Conservation (phyloP, 208 protist genomes). For the Acanthamoeba sp. region DNA sequence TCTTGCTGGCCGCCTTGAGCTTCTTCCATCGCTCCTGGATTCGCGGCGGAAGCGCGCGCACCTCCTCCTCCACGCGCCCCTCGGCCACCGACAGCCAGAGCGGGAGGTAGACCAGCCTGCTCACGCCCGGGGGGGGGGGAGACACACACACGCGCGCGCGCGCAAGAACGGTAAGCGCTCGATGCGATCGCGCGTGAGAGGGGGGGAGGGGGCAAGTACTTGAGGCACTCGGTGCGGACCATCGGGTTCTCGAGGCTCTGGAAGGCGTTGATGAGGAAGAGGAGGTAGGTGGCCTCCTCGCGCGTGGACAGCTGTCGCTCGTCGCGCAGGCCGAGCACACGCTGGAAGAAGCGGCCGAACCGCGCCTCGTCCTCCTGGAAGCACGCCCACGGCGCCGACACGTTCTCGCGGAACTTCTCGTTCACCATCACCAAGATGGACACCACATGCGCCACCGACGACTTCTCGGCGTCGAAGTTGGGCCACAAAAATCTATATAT, state of each 20-base stretch:
- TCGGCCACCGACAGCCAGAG: not conserved
- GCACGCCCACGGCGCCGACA: constrained; percentile 21
- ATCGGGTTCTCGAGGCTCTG: constrained; percentile 81
- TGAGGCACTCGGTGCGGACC: constrained; percentile 77
- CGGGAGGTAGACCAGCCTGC: constrained; percentile 31
- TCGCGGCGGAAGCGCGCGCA: not conserved
- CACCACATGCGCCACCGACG: constrained; percentile 52
- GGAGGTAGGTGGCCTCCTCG: constrained; percentile 53
- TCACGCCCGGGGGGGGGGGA: too few relatives aligned
- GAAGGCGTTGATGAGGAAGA: constrained; percentile 84
- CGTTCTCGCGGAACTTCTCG: constrained; percentile 79
- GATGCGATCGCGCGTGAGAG: not conserved
- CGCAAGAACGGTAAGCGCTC: too few relatives aligned
- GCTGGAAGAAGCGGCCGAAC: constrained; percentile 79
- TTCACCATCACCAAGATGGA: constrained; percentile 86
- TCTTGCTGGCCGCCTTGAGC: not conserved
- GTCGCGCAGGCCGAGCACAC: constrained; percentile 21
- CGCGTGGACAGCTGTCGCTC: not conserved
- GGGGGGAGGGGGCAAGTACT: not conserved
- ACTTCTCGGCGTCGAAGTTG: constrained; percentile 72
- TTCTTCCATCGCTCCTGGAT: constrained; percentile 30
- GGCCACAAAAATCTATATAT: constrained; percentile 77
- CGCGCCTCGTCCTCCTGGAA: constrained; percentile 4
- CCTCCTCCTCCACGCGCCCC: constrained; percentile 7
- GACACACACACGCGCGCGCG: too few relatives aligned